Percentiles rank a stretch among this genome's conserved stretches.
Evolutionary conservation across 129 eudicot species (phyloP).

Genomic region (Kitagawia praeruptora): DNA sequence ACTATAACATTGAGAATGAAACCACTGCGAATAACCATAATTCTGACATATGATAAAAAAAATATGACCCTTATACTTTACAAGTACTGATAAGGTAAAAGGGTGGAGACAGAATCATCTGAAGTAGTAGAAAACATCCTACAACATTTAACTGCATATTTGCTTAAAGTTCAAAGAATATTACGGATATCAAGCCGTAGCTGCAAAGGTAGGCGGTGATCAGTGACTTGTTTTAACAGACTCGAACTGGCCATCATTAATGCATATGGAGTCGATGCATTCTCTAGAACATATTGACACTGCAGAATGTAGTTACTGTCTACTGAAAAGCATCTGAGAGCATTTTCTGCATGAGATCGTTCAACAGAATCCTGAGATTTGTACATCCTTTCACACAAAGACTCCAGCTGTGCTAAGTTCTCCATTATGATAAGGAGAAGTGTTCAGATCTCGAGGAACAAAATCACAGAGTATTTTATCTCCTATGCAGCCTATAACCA

Average conservation of each 20-base stretch:
- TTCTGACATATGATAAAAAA: neutral
- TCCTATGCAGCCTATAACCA: slow-evolving; percentile 20
- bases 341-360: slow-evolving; percentile 53
- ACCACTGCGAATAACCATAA: neutral
- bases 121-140: neutral
- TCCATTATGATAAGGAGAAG: slow-evolving; percentile 31
- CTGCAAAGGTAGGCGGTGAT: slow-evolving; percentile 36
- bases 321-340: slow-evolving; percentile 52
- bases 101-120: neutral
- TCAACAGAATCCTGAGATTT: slow-evolving; percentile 57
- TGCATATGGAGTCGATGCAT: slow-evolving; percentile 55
- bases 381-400: slow-evolving; percentile 57
- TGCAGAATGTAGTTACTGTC: slow-evolving; percentile 48
- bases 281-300: slow-evolving; percentile 56
- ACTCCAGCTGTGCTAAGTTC: slow-evolving; percentile 57
- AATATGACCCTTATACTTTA: neutral
- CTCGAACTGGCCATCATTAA: slow-evolving; percentile 76
- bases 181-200: slow-evolving; percentile 20
- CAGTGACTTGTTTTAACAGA: slow-evolving; percentile 68
- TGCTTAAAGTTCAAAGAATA: slow-evolving; percentile 12
- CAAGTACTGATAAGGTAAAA: neutral
- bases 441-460: slow-evolving; percentile 13
- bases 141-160: neutral
- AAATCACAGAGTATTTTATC: slow-evolving; percentile 3
- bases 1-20: neutral